These are phyloP conservation scores for Sclerotinia nivalis DNA, from an alignment of 2,329 filamentous ascomycete species.

Conservation along the genomic window DNA sequence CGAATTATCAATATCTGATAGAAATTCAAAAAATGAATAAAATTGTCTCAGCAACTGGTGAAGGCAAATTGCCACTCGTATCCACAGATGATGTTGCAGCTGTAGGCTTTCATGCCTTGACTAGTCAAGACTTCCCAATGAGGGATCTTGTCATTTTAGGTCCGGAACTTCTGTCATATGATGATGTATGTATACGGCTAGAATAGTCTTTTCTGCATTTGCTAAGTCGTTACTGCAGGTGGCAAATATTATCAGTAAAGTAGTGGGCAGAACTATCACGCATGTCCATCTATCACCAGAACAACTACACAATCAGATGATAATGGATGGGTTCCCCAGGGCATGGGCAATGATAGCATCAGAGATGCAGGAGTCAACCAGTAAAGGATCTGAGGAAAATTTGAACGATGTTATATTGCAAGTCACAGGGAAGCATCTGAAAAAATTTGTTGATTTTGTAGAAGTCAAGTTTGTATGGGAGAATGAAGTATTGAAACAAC, in stretches of 20 bases:
- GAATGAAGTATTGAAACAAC: background rate
- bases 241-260: constrained; percentile 29
- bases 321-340: too few species aligned
- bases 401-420: constrained; percentile 26
- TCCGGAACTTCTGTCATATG: constrained; percentile 40
- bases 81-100: constrained; percentile 50
- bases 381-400: constrained; percentile 25
- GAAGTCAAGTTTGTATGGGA: constrained; percentile 25
- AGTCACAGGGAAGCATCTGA: constrained; percentile 25
- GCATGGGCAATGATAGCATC: constrained; percentile 24
- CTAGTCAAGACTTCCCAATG: constrained; percentile 43
- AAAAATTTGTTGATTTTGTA: constrained; percentile 27
- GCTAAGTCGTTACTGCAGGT: constrained; percentile 15
- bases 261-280: constrained; percentile 27
- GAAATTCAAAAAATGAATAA: constrained; percentile 33
- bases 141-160: constrained; percentile 43
- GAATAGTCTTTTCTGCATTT: background rate
- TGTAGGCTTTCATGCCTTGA: constrained; percentile 46
- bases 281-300: constrained; percentile 25
- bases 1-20: background rate
- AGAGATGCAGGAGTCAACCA: constrained; percentile 21
- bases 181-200: constrained; percentile 33
- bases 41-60: constrained; percentile 47
- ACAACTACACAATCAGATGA: constrained; percentile 19
- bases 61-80: constrained; percentile 50